A percentile compares a stretch with the other conserved stretches of the same genome.
Conservation (phyloP, 106 monocot genomes). For the Alisma plantagoaquatica region DNA sequence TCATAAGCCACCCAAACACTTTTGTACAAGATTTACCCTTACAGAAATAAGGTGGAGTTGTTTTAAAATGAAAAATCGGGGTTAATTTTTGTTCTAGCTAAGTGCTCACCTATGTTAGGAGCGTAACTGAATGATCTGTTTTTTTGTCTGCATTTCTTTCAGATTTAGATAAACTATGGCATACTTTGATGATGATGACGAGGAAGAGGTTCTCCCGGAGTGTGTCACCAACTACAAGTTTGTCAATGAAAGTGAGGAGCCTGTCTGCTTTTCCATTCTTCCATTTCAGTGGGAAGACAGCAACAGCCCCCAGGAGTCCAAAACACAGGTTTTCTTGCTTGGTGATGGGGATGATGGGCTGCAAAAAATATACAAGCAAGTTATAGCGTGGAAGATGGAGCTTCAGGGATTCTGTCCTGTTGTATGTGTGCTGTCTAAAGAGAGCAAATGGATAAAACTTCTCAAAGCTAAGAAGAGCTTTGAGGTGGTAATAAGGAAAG, state of each 20-base stretch:
- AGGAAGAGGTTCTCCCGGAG: slow-evolving; percentile 23
- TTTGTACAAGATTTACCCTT: too few relatives aligned
- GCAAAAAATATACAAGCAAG: slow-evolving; percentile 53
- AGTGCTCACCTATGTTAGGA: too few relatives aligned
- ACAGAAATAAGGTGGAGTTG: too few relatives aligned
- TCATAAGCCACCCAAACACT: too few relatives aligned
- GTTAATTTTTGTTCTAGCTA: too few relatives aligned
- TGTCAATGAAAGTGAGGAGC: slow-evolving; percentile 29
- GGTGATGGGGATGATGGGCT: slow-evolving; percentile 46
- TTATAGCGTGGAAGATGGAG: slow-evolving; percentile 52
- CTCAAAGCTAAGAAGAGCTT: slow-evolving; percentile 19
- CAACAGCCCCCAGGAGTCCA: slow-evolving; percentile 1
- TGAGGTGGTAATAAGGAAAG: slow-evolving; percentile 10
- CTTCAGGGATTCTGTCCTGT: slow-evolving; percentile 31
- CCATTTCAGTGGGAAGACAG: slow-evolving; percentile 33
- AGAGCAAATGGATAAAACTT: slow-evolving; percentile 56
- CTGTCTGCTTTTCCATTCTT: slow-evolving; percentile 48
- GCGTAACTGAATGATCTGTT: too few relatives aligned
- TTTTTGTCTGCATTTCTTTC: too few relatives aligned
- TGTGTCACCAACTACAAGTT: slow-evolving; percentile 52
- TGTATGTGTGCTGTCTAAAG: slow-evolving; percentile 36
- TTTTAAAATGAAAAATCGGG: too few relatives aligned
- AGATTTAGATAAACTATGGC: too few relatives aligned
- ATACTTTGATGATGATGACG: slow-evolving; percentile 42
- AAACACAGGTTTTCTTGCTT: slow-evolving; percentile 33